These are phyloP conservation scores for Isoetes taiwanensis DNA, from an alignment of 75 land plant species.

Conservation along the genomic window DNA sequence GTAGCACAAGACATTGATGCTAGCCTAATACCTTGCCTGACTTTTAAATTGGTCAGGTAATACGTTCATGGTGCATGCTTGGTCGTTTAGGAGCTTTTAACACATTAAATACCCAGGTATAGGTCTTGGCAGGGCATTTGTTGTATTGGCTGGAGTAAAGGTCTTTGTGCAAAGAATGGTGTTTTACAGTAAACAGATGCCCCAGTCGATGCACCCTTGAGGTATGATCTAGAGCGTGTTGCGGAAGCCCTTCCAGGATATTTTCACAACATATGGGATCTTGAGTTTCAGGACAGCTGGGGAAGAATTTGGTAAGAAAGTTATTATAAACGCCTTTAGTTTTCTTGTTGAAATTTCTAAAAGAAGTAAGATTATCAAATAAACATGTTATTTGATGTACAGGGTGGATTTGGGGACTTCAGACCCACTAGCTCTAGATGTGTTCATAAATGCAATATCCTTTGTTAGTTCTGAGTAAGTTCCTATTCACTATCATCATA, in stretches of 20 bases:
- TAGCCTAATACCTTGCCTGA: too few relatives aligned
- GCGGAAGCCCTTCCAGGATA: constrained; percentile 53
- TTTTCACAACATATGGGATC: constrained; percentile 83
- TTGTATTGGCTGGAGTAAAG: too few relatives aligned
- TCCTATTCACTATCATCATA: not conserved
- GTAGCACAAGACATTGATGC: too few relatives aligned
- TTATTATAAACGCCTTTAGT: not conserved
- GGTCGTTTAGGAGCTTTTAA: constrained; percentile 92
- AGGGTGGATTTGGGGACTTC: constrained; percentile 98
- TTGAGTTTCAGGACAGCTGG: constrained; percentile 91
- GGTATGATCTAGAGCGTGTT: constrained; percentile 57
- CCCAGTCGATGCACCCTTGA: constrained; percentile 44
- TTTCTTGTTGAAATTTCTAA: not conserved
- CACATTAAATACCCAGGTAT: constrained; percentile 83
- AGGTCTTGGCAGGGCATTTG: too few relatives aligned
- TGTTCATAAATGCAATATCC: constrained; percentile 69
- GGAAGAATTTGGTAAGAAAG: constrained; percentile 69
- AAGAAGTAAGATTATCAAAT: too few relatives aligned
- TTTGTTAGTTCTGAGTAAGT: constrained; percentile 81
- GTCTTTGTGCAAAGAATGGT: too few relatives aligned
- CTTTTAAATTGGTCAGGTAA: constrained; percentile 70
- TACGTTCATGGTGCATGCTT: constrained; percentile 89
- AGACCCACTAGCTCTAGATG: constrained; percentile 73
- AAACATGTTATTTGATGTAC: constrained; percentile 11
- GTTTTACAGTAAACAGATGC: constrained; percentile 45